phyloP scores from a whole-genome alignment of 2,329 filamentous ascomycete species.

The Colletotrichum sidae region DNA sequence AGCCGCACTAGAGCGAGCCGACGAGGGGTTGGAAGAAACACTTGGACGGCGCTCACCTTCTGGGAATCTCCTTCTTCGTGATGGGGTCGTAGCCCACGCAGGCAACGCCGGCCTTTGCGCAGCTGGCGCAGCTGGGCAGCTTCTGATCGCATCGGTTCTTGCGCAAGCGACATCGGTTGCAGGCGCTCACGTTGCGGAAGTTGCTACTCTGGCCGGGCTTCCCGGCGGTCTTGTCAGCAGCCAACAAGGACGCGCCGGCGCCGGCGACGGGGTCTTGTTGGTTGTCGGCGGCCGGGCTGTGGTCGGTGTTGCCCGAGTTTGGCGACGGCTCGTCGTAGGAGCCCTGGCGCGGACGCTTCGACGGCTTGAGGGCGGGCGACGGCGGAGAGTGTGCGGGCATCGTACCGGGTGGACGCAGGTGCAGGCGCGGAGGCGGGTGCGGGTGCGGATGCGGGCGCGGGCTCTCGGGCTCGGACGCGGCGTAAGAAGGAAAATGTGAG shows the following conservation, averaged over 20 bases:
- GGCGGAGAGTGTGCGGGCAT: conserved; percentile 63
- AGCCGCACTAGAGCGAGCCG: conserved; percentile 2
- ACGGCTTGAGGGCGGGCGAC: conserved; percentile 62
- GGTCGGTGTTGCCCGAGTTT: conserved; percentile 49
- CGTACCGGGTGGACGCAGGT: conserved; percentile 24
- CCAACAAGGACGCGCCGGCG: conserved; percentile 43
- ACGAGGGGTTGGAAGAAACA: conserved; percentile 4
- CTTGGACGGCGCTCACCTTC: conserved; percentile 67
- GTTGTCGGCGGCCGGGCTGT: conserved; percentile 47
- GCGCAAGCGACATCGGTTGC: conserved; percentile 89
- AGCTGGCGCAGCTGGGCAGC: conserved; percentile 89
- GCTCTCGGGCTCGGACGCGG: background rate
- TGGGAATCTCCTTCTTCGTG: conserved; percentile 93
- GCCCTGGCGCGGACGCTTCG: conserved; percentile 68
- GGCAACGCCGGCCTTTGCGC: conserved; percentile 90
- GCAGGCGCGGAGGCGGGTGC: conserved; percentile 5
- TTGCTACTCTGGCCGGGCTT: conserved; percentile 71
- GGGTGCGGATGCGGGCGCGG: background rate
- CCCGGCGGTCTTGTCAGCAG: conserved; percentile 44
- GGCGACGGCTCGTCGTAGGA: conserved; percentile 57
- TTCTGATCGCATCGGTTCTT: conserved; percentile 97
- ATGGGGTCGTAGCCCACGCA: conserved; percentile 98
- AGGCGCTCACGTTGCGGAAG: conserved; percentile 92
- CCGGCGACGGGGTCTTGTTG: conserved; percentile 41
- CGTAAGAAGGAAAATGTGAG: background rate